A percentile compares a stretch with the other conserved stretches of the same genome.
These are phyloP conservation scores for Paecilomyces variotii DNA, from an alignment of 2,329 filamentous ascomycete species.

Conservation along the genomic window DNA sequence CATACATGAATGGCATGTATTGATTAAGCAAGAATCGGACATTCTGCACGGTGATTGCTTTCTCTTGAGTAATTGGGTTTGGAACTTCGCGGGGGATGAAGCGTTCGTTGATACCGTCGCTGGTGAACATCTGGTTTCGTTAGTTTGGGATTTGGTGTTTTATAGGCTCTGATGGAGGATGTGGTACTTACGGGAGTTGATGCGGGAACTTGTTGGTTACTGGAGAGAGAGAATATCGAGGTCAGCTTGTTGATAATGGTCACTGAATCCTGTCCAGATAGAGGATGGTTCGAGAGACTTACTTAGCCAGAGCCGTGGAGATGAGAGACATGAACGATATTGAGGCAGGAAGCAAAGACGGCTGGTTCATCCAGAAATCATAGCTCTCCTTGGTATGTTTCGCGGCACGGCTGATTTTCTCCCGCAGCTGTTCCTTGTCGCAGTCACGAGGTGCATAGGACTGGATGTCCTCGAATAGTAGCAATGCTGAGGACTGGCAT, in stretches of 20 bases:
- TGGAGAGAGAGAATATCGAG: not conserved
- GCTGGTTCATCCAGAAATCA: not conserved
- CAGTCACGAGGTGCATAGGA: not conserved
- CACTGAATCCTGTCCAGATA: not conserved
- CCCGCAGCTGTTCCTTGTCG: constrained; percentile 2
- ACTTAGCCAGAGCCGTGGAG: not conserved
- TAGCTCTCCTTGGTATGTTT: constrained; percentile 1
- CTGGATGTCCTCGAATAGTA: constrained; percentile 1
- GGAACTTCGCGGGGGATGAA: constrained; percentile 3
- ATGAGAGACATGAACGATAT: not conserved
- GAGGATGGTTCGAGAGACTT: not conserved
- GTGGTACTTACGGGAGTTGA: not conserved
- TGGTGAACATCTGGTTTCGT: constrained; percentile 1
- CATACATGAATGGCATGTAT: constrained; percentile 4
- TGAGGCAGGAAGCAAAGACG: not conserved
- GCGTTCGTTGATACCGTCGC: constrained; percentile 4
- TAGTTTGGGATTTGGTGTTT: not conserved
- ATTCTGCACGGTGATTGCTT: constrained; percentile 1
- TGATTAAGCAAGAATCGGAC: constrained; percentile 4
- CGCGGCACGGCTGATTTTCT: not conserved
- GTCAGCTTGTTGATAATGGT: not conserved
- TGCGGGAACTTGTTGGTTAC: not conserved
- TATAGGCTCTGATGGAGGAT: not conserved
- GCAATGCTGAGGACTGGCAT: not conserved
- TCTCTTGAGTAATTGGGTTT: not conserved